Evolutionary conservation across 176 grass and related monocot genomes (phyloP), one percentile per base, ranked within the genome.

Genomic region (Poa annua): DNA sequence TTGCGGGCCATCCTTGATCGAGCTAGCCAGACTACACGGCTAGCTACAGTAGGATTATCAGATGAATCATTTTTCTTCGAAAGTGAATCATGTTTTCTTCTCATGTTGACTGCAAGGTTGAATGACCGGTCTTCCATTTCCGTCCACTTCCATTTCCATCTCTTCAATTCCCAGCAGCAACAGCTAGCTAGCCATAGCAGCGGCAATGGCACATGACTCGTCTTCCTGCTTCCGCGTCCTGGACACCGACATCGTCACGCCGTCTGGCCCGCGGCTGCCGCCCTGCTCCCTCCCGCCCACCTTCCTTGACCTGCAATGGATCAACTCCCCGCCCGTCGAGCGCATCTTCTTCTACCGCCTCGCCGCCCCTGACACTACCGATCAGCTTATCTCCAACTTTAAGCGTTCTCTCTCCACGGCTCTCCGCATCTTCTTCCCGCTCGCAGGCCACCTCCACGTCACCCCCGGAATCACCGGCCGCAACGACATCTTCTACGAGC

Each of bases 331-430:
- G 45, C 45, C 45, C 45, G 45, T 47, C 45, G 45, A 47, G 45
- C 45, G 45, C 45, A 47, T 47, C 32, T 89, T 89, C 75, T 76
- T 89, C 67, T 89, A 80, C 57, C 24, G 35, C n/a, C 80, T 47
- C 45, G 45, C 11, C 2, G 45, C 45, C 45, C 45, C 45, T 11
- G 11, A 47, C 45, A 47, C 11, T 13, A 47, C 45, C 59, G 5
- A 44, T 76, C 7, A 54, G 59, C 0, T 22, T 68, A 68, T 89
- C 17, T 67, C 82, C 32, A 14, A 20, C 22, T 69, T 89, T 44
- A 85, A 70, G 56, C 67, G 34, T 13, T 85, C 87, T 14, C 87
- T 89, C 32, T 76, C 87, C 17, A 3, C 9, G 9, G 29, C 66
- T 7, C 82, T 89, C 26, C 76, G 54, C 22, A 26, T 59, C 35